Base-by-base conservation (phyloP, 2,329 filamentous ascomycete species). In the Colletotrichum coccodes region DNA sequence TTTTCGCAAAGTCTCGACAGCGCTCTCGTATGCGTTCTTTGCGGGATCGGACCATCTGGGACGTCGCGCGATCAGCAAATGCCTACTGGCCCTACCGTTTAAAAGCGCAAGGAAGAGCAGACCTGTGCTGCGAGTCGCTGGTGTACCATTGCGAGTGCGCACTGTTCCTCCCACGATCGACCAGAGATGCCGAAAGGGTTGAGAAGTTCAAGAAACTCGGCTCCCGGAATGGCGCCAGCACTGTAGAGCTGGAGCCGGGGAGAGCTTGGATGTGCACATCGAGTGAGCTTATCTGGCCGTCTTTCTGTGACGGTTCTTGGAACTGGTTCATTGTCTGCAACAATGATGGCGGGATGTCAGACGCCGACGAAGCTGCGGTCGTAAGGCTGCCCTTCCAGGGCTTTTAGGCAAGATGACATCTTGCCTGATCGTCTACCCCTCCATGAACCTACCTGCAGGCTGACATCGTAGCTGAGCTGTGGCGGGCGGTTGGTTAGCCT, bases 41-140 rank as follows among this genome's bases (percentile, higher is more conserved):
- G 59, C 59, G 16, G 59, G 59, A 34, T 62, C 59, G n/a, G 18
- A 32, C 59, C 36, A 42, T 46, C 59, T 62, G 12, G 23, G 1
- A 36, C 4, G 14, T 21, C 30, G 30, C 9, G 30, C 28, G 49
- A 23, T 52, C n/a, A n/a, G n/a, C n/a, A 52, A 8, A 36, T 14
- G 9, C 26, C 28, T 36, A 14, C 8, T 34, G 6, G 6, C 30
- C n/a, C 2, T 12, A 12, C 18, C 42, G 42, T n/a, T 44, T 16
- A 23, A 44, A n/a, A 44, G n/a, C 34, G n/a, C n/a, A 1, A 52
- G 16, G 7, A 32, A 4, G 18, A 6, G 3, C 26, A 34, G 12
- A 36, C 49, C 49, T 52, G 11, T 32, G 28, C 18, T 52, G 49
- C 1, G 49, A 32, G n/a, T 52, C 9, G 30, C 49, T 52, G 49